Percentiles rank a stretch among this genome's conserved stretches.
These are phyloP conservation scores for Aureobasidium mangrovei DNA, from an alignment of 2,329 filamentous ascomycete species.

Conservation along the genomic window DNA sequence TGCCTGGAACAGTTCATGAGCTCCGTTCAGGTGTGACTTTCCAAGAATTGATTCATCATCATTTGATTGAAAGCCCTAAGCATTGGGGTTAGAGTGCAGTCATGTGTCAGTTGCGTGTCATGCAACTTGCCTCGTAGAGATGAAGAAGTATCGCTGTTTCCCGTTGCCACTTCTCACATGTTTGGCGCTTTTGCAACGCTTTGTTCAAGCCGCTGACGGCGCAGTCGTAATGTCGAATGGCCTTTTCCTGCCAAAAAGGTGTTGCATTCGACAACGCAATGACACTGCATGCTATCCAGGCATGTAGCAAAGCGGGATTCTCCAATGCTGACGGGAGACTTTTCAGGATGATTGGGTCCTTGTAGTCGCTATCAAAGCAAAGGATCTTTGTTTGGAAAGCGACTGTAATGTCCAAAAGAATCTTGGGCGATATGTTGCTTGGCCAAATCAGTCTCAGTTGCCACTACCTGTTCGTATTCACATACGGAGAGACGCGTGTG, in stretches of 20 bases:
- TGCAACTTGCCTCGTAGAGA: slow-evolving; percentile 15
- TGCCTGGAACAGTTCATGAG: slow-evolving; percentile 15
- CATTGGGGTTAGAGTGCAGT: background rate
- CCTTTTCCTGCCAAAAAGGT: slow-evolving; percentile 13
- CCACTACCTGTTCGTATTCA: background rate
- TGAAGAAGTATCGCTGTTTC: slow-evolving; percentile 18
- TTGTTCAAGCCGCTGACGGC: slow-evolving; percentile 13
- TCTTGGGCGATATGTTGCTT: slow-evolving; percentile 14
- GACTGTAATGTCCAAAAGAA: slow-evolving; percentile 11
- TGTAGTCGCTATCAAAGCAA: slow-evolving; percentile 13
- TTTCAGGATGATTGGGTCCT: slow-evolving; percentile 14
- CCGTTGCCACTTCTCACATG: slow-evolving; percentile 15
- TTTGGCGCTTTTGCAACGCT: background rate
- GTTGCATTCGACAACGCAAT: slow-evolving; percentile 8
- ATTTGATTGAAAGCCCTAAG: slow-evolving; percentile 11
- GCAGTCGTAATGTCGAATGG: slow-evolving; percentile 17
- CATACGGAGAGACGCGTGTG: background rate
- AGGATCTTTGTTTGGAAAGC: slow-evolving; percentile 17
- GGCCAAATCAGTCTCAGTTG: background rate
- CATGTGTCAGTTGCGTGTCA: background rate
- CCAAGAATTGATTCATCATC: slow-evolving; percentile 3
- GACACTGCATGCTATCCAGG: slow-evolving; percentile 17
- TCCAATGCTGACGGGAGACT: slow-evolving; percentile 14
- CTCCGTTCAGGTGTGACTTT: slow-evolving; percentile 15
- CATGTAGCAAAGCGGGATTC: slow-evolving; percentile 17